phyloP scores from a whole-genome alignment of 2,329 filamentous ascomycete genomes.

The Botrytis aclada region DNA sequence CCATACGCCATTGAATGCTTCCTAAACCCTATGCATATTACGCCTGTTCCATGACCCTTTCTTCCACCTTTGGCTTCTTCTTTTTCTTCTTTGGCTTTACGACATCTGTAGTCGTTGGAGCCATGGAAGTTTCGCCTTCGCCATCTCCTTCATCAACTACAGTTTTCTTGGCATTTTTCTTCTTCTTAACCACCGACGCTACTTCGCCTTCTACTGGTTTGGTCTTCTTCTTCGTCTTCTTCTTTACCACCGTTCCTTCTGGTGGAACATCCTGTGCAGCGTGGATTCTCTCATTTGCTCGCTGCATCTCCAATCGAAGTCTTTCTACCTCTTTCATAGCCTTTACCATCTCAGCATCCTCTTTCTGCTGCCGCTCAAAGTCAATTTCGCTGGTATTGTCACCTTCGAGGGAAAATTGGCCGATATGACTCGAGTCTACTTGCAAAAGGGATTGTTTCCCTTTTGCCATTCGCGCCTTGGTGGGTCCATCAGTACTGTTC shows the following conservation, averaged over 20 bases:
- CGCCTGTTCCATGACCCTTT: conserved; percentile 15
- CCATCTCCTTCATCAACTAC: conserved; percentile 30
- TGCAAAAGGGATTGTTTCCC: conserved; percentile 67
- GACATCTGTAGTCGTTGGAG: conserved; percentile 22
- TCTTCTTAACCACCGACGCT: conserved; percentile 40
- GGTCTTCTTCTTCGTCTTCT: conserved; percentile 54
- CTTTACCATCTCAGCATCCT: conserved; percentile 84
- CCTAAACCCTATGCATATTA: conserved; percentile 15
- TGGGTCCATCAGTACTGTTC: conserved; percentile 45
- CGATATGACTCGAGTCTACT: conserved; percentile 82
- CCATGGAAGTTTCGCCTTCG: conserved; percentile 25
- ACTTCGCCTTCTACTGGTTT: conserved; percentile 29
- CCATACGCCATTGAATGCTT: conserved; percentile 22
- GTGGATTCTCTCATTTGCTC: conserved; percentile 71
- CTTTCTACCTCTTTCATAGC: conserved; percentile 88
- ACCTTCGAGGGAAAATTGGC: conserved; percentile 66
- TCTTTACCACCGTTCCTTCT: conserved; percentile 62
- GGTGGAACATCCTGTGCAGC: conserved; percentile 59
- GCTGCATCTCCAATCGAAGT: conserved; percentile 83
- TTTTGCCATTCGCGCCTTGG: conserved; percentile 49
- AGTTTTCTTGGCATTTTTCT: conserved; percentile 49
- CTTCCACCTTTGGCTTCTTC: conserved; percentile 33
- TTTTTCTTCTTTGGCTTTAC: conserved; percentile 49
- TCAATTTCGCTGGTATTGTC: conserved; percentile 45
- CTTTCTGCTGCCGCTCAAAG: conserved; percentile 65